Percentiles rank a stretch among this genome's conserved stretches.
Evolutionary conservation across 768 basidiomycete genomes (phyloP).

Genomic region (Psilocybe tampanensis): DNA sequence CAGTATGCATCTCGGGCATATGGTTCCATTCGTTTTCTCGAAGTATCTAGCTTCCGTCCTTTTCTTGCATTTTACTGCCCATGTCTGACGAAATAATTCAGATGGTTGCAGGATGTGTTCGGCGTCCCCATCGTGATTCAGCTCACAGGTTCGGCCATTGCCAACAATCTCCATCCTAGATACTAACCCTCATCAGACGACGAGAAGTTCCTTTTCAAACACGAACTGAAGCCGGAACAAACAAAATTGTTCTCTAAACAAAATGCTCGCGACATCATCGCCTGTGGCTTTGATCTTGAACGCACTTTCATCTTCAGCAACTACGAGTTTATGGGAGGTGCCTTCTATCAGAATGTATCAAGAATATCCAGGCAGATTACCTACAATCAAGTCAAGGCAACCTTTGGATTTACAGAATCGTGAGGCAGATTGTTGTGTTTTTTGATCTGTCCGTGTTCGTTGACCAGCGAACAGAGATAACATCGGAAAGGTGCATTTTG

Average conservation of each 20-base stretch:
- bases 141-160: slow-evolving; percentile 74
- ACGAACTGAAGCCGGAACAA: slow-evolving; percentile 89
- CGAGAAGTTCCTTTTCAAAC: slow-evolving; percentile 98
- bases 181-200: slow-evolving; percentile 61
- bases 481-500: slow-evolving; percentile 97
- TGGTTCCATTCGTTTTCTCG: slow-evolving; percentile 97
- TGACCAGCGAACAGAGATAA: slow-evolving; percentile 73
- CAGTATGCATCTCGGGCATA: slow-evolving; percentile 97
- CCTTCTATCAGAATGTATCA: slow-evolving; percentile 94
- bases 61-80: neutral
- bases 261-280: slow-evolving; percentile 97
- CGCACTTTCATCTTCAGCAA: slow-evolving; percentile 98
- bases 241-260: slow-evolving; percentile 77
- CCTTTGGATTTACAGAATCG: slow-evolving; percentile 98
- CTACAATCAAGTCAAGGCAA: slow-evolving; percentile 89
- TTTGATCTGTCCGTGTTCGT: neutral
- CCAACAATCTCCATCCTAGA: neutral
- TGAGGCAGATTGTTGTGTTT: slow-evolving; percentile 41
- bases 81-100: slow-evolving; percentile 30
- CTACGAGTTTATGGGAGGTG: slow-evolving; percentile 85
- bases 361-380: slow-evolving; percentile 93
- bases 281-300: slow-evolving; percentile 88
- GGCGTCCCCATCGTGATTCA: slow-evolving; percentile 94
- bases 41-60: slow-evolving; percentile 63
- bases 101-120: slow-evolving; percentile 97